phyloP scores from a whole-genome alignment of 768 basidiomycete genomes.

The Coprinopsis cinerea region DNA sequence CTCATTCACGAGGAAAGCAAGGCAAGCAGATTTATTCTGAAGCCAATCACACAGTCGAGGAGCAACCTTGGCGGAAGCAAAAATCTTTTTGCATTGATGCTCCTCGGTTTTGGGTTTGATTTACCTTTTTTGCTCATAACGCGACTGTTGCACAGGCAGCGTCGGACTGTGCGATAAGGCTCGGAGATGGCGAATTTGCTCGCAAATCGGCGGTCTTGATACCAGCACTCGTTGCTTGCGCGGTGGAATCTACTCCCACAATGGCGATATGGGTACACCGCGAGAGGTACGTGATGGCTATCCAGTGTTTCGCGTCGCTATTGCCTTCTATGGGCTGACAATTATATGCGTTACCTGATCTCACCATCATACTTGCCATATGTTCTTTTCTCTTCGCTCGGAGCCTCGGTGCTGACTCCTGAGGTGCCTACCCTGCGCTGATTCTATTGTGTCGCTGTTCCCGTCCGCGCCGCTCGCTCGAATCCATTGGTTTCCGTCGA shows the following conservation, averaged over 20 bases:
- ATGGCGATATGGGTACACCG: background rate
- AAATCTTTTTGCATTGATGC: conserved; percentile 2
- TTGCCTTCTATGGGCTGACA: conserved; percentile 6
- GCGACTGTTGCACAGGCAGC: conserved; percentile 2
- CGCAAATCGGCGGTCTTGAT: background rate
- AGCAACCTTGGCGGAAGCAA: conserved; percentile 1
- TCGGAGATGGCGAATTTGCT: conserved; percentile 1
- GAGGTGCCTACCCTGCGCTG: background rate
- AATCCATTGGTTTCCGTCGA: background rate
- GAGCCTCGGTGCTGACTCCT: background rate
- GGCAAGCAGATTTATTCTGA: background rate
- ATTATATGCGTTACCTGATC: background rate
- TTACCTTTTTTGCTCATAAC: conserved; percentile 6
- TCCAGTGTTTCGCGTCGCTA: conserved; percentile 1
- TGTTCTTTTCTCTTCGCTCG: conserved; percentile 4
- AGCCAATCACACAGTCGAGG: background rate
- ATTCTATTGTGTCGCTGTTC: background rate
- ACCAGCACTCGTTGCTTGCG: background rate
- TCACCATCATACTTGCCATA: conserved; percentile 3
- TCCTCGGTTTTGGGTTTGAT: conserved; percentile 7
- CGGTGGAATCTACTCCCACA: background rate
- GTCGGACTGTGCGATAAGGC: background rate
- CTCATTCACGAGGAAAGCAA: background rate
- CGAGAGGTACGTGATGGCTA: background rate
- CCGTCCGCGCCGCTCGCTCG: no score